Base-by-base conservation (phyloP, 2,329 filamentous ascomycete species). In the Penicillium thymicola region DNA sequence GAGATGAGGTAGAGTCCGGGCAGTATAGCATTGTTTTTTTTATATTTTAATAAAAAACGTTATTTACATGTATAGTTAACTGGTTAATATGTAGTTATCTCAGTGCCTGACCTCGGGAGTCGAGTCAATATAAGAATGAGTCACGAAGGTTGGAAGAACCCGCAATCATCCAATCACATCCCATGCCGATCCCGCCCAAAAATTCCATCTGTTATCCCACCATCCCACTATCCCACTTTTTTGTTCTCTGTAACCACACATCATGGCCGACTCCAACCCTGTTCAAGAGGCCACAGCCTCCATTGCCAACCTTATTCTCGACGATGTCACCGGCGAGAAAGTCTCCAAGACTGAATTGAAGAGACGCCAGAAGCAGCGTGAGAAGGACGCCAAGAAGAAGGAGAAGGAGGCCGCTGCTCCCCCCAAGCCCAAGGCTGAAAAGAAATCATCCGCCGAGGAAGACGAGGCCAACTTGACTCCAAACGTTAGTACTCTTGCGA, bases 261-360 rank as follows among this genome's bases (percentile, higher is more conserved):
- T 62, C 51, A 76, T 76, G 74, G 63, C 73, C 62, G 74, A 76
- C 65, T 64, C 73, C 38, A 75, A 73, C 66, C 61, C 70, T 58
- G 72, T 75, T 56, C 68, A 75, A 59, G 74, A 77, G 63, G 80
- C 82, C 61, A 74, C 78, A 63, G 74, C 71, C 62, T 76, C 71
- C 70, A 73, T 87, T 64, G 83, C 83, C 70, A 90, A 93, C 78
- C 82, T 96, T 66, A 84, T 92, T 75, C 84, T 94, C 49, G 94
- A 99, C 75, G 90, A 95, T 71, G 90, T 92, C 62, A 97, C 94
- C 14, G 94, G 94, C 69, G 94, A 99, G 79, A 87, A 76, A 70
- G 81, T 87, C 53, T 92, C 89, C 79, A 92, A 92, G 86, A 85
- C 86, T 16, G 88, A 92, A 79, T 81, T 97, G 75, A 99, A 99